Conservation (phyloP, 108 stramenopile species). For the Skeletonema costatum region DNA sequence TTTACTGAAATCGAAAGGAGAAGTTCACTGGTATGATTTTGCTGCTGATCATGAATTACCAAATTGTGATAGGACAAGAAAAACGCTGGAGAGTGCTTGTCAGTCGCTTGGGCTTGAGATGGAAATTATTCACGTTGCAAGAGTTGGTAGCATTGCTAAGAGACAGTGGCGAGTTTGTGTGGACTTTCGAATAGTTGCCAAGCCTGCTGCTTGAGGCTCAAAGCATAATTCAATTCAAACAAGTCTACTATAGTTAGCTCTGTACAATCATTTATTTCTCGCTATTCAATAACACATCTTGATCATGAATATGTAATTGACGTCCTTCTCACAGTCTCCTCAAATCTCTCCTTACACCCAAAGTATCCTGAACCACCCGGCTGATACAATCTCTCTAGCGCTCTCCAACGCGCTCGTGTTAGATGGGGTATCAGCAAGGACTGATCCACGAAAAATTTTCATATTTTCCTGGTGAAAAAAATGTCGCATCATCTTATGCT, state of each 20-base stretch:
- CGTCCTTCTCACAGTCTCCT: slow-evolving; percentile 20
- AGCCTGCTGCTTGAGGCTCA: neutral
- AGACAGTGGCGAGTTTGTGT: slow-evolving; percentile 84
- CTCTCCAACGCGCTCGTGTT: slow-evolving; percentile 29
- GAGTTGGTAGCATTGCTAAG: slow-evolving; percentile 84
- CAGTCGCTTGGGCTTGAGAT: slow-evolving; percentile 52
- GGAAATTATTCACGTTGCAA: slow-evolving; percentile 76
- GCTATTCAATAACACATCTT: neutral
- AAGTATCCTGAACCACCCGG: slow-evolving; percentile 42
- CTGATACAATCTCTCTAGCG: slow-evolving; percentile 38
- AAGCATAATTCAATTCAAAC: neutral
- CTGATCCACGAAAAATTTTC: slow-evolving; percentile 21
- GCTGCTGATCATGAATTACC: slow-evolving; percentile 81
- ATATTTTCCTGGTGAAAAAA: slow-evolving; percentile 42
- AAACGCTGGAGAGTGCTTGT: slow-evolving; percentile 57
- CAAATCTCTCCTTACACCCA: slow-evolving; percentile 38
- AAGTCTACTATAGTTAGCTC: neutral
- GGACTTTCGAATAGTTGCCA: slow-evolving; percentile 62
- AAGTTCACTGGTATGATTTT: slow-evolving; percentile 89
- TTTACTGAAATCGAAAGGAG: slow-evolving; percentile 67
- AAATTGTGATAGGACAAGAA: slow-evolving; percentile 60
- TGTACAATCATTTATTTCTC: neutral
- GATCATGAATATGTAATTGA: slow-evolving; percentile 9
- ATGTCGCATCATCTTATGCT: slow-evolving; percentile 26
- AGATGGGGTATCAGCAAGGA: slow-evolving; percentile 31